These are phyloP conservation scores for Closterium sp. DNA, from an alignment of 139 green algal genomes.

Conservation along the genomic window DNA sequence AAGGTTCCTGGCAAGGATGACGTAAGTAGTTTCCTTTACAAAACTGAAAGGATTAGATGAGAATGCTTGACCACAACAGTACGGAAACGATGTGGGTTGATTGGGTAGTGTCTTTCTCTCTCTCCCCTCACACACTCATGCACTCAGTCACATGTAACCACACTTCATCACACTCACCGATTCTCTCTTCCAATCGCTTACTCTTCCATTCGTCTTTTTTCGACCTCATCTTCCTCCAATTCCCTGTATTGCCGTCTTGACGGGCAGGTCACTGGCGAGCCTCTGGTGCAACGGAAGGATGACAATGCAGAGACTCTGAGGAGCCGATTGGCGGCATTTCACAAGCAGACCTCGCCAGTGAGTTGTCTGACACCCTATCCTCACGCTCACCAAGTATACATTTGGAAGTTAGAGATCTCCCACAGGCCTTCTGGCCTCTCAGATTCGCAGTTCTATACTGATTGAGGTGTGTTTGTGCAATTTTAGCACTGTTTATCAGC, in stretches of 20 bases:
- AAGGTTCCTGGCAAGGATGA: conserved; percentile 75
- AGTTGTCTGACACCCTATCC: background rate
- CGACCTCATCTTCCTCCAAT: background rate
- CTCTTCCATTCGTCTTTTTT: background rate
- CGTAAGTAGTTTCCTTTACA: conserved; percentile 5
- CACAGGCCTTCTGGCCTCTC: too few species aligned
- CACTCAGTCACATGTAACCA: too few species aligned
- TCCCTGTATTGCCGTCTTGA: background rate
- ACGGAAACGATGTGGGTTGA: background rate
- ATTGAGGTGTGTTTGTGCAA: background rate
- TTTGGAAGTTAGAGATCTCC: too few species aligned
- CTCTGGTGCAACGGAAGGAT: conserved; percentile 93
- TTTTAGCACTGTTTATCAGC: background rate
- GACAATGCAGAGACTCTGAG: conserved; percentile 97
- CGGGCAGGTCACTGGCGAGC: conserved; percentile 79
- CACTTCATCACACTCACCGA: background rate
- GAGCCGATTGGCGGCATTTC: conserved; percentile 83
- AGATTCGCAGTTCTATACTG: too few species aligned
- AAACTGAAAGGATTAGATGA: too few species aligned
- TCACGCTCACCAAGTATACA: too few species aligned
- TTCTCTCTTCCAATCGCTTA: too few species aligned
- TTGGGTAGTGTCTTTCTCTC: background rate
- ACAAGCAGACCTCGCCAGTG: conserved; percentile 77
- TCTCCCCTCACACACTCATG: background rate
- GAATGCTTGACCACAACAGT: background rate